Base-by-base conservation (phyloP, 495 filamentous ascomycete species). In the Tuber melanosporum region DNA sequence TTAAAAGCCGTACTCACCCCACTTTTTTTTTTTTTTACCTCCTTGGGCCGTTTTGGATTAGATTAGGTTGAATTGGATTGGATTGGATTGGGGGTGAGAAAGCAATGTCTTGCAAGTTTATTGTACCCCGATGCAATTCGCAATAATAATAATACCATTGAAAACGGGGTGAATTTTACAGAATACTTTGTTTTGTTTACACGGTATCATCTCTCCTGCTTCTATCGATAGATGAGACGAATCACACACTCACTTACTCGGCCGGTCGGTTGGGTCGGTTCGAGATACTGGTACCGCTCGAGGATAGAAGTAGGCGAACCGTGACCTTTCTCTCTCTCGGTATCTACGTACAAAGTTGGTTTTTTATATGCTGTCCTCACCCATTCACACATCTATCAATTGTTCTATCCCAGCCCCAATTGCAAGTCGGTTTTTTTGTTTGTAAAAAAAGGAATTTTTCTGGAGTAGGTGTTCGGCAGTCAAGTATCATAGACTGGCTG, bases 181-280 rank as follows among this genome's bases (percentile, higher is more conserved):
- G 14, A 36, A 36, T 36, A 14, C 17, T 66, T 36, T 32, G 74
- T 78, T 62, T 71, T 77, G 71, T 41, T 79, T 76, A 80, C 71
- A 62, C 52, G 71, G 73, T 80, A 71, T 79, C 73, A 73, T 73
- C 78, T 78, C 43, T 75, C 70, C 76, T 44, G 72, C 71, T 77
- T 46, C 45, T 73, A 66, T 66, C 57, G 6, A 66, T 66, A 32
- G 32, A 66, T 36, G 26, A 66, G 19, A 66, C 26, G 32, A 36
- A 36, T 66, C 57, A 12, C 57, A 66, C 26, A 32, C 3, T 2
- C 57, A 66, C 57, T 66, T 36, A 15, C 14, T 36, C 57, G 57
- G 26, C 14, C 26, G 57, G 26, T 66, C 26, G 26, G 57, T 32
- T 36, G 15, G 57, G 57, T 26, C 14, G n/a, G 57, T 66, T 66